Evolutionary conservation across 257 asterid genomes (phyloP).

Genomic region (Lycium barbarum): DNA sequence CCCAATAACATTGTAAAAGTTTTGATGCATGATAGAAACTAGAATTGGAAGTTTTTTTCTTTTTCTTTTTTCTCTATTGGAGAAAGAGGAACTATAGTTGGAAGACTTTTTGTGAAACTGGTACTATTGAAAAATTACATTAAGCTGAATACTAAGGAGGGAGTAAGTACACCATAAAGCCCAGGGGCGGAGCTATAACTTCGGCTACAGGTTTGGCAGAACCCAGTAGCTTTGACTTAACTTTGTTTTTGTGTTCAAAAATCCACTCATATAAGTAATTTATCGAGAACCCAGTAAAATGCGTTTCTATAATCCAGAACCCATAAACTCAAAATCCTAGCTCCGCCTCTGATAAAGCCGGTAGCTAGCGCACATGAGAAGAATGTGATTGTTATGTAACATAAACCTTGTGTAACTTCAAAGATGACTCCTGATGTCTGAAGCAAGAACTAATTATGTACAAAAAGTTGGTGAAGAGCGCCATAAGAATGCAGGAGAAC

Average conservation of each 20-base stretch:
- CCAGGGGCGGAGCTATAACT: too few species aligned
- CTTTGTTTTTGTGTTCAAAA: too few species aligned
- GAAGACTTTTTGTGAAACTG: too few species aligned
- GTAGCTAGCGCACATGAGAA: not conserved
- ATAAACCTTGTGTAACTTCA: conserved; percentile 12
- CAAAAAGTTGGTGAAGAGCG: not conserved
- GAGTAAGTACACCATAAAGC: not conserved
- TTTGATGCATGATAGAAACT: not conserved
- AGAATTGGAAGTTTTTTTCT: not conserved
- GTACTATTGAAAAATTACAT: too few species aligned
- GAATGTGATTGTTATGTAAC: not conserved
- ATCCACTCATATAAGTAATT: too few species aligned
- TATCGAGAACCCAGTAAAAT: too few species aligned
- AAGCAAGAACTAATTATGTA: not conserved
- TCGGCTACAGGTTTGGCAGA: too few species aligned
- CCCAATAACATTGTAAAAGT: not conserved
- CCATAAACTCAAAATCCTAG: too few species aligned
- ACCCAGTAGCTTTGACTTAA: too few species aligned
- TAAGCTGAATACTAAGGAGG: not conserved
- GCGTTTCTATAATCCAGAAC: too few species aligned
- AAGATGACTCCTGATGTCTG: not conserved
- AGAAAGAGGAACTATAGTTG: too few species aligned
- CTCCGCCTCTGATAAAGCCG: not conserved
- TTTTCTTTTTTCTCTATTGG: too few species aligned
- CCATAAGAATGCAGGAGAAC: not conserved